Evolutionary conservation across 768 basidiomycete genomes (phyloP).

Genomic region (Boletus vermiculosoides): DNA sequence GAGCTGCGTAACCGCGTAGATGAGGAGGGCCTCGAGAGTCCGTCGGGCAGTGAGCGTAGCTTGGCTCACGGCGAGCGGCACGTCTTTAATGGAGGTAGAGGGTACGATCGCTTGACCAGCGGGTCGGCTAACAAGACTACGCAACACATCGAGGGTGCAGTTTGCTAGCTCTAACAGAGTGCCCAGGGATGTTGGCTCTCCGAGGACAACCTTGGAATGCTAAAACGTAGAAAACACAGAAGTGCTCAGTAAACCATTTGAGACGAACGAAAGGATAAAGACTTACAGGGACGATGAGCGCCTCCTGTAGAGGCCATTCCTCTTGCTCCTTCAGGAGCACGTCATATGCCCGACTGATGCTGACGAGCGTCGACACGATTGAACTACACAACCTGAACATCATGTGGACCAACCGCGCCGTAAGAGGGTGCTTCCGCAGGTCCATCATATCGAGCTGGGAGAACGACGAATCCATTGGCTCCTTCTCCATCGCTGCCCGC

Average conservation of each 20-base stretch:
- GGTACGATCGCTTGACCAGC: constrained; percentile 52
- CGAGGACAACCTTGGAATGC: constrained; percentile 83
- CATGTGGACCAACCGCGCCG: constrained; percentile 68
- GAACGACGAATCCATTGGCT: constrained; percentile 37
- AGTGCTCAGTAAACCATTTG: neutral
- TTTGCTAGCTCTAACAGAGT: constrained; percentile 85
- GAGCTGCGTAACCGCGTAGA: constrained; percentile 76
- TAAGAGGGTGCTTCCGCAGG: constrained; percentile 65
- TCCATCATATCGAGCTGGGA: constrained; percentile 52
- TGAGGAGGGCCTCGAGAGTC: constrained; percentile 63
- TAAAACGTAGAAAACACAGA: constrained; percentile 28
- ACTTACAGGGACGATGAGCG: constrained; percentile 72
- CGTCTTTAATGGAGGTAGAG: constrained; percentile 28
- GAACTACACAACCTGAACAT: constrained; percentile 70
- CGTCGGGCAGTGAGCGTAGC: constrained; percentile 57
- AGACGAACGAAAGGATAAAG: neutral
- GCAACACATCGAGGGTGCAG: constrained; percentile 70
- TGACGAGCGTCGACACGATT: constrained; percentile 66
- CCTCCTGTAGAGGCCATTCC: constrained; percentile 70
- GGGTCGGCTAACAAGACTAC: constrained; percentile 62
- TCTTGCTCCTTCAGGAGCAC: constrained; percentile 63
- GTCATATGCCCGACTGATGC: constrained; percentile 65
- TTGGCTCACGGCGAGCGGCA: constrained; percentile 49
- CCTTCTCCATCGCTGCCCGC: constrained; percentile 64
- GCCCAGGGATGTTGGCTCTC: constrained; percentile 81